Conservation (phyloP, 2,329 filamentous ascomycete genomes). For the Phaeosphaeria sp. region DNA sequence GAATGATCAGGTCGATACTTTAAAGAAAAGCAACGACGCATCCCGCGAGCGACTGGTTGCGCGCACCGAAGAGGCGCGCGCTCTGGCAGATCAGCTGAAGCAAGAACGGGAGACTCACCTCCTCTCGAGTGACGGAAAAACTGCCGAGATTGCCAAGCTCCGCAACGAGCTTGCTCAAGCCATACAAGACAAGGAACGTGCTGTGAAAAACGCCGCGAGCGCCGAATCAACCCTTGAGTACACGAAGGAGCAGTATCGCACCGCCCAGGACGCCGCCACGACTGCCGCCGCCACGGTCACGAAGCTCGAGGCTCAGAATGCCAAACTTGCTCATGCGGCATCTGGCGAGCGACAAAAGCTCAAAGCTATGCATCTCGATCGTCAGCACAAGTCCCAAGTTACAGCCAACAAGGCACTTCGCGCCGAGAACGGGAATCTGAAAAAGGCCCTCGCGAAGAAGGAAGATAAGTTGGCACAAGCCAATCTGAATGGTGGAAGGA, state of each 20-base stretch:
- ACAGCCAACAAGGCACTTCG: slow-evolving; percentile 12
- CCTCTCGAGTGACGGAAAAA: slow-evolving; percentile 30
- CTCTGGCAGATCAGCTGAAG: slow-evolving; percentile 22
- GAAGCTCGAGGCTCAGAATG: slow-evolving; percentile 20
- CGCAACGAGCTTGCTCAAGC: slow-evolving; percentile 27
- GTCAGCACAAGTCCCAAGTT: slow-evolving; percentile 12
- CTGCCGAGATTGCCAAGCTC: slow-evolving; percentile 31
- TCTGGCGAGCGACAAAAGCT: slow-evolving; percentile 26
- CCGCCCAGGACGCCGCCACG: slow-evolving; percentile 18
- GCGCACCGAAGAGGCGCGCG: slow-evolving; percentile 16
- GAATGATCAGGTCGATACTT: slow-evolving; percentile 22
- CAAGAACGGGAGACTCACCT: slow-evolving; percentile 24
- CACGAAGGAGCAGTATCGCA: slow-evolving; percentile 62
- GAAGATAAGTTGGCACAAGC: slow-evolving; percentile 31
- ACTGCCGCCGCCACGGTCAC: slow-evolving; percentile 14
- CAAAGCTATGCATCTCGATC: slow-evolving; percentile 24
- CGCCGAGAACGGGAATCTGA: slow-evolving; percentile 18
- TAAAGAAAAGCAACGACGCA: slow-evolving; percentile 18
- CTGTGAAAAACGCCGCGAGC: slow-evolving; percentile 40
- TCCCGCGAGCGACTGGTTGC: slow-evolving; percentile 26
- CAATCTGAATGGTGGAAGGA: slow-evolving; percentile 22
- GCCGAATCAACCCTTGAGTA: slow-evolving; percentile 61
- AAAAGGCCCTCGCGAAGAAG: slow-evolving; percentile 22
- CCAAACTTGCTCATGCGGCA: slow-evolving; percentile 20
- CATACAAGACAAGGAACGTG: slow-evolving; percentile 25